Evolutionary conservation across 1,139 yeast species (phyloP).

Genomic region (Yamadazyma epiphylla): DNA sequence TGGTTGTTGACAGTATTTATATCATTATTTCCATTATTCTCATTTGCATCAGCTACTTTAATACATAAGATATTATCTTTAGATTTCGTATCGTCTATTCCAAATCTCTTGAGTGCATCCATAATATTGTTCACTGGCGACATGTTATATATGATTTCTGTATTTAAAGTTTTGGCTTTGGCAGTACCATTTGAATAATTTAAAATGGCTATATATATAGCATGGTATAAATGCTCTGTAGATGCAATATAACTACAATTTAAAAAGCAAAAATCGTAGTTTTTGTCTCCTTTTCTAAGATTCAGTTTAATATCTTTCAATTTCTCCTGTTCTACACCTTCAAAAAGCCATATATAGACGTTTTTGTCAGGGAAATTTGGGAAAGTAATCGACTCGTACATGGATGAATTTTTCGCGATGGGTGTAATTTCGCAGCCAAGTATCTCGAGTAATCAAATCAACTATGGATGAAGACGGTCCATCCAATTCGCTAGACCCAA

Average conservation of each 20-base stretch:
- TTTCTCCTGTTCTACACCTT: constrained; percentile 14
- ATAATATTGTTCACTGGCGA: constrained; percentile 42
- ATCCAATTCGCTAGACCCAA: too few species aligned
- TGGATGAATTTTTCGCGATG: too few species aligned
- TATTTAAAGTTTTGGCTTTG: constrained; percentile 39
- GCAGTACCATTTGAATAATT: constrained; percentile 23
- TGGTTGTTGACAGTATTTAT: constrained; percentile 11
- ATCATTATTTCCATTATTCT: constrained; percentile 5
- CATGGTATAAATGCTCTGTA: constrained; percentile 30
- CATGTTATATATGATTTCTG: constrained; percentile 40
- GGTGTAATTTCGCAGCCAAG: too few species aligned
- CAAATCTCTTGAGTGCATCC: constrained; percentile 42
- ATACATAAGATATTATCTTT: constrained; percentile 23
- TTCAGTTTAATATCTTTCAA: constrained; percentile 25
- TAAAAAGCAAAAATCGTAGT: constrained; percentile 38
- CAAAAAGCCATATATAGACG: constrained; percentile 23
- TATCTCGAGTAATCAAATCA: too few species aligned
- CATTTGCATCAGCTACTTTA: constrained; percentile 18
- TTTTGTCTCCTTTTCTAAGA: constrained; percentile 26
- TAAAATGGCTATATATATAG: constrained; percentile 32
- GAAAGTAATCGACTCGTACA: constrained; percentile 16
- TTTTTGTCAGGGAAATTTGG: constrained; percentile 32
- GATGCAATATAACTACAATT: constrained; percentile 37
- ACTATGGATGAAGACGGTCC: too few species aligned
- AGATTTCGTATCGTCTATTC: constrained; percentile 26